Base-by-base conservation (phyloP, 192 early-diverging fungal genomes). In the Phlyctochytrium planicorne region DNA sequence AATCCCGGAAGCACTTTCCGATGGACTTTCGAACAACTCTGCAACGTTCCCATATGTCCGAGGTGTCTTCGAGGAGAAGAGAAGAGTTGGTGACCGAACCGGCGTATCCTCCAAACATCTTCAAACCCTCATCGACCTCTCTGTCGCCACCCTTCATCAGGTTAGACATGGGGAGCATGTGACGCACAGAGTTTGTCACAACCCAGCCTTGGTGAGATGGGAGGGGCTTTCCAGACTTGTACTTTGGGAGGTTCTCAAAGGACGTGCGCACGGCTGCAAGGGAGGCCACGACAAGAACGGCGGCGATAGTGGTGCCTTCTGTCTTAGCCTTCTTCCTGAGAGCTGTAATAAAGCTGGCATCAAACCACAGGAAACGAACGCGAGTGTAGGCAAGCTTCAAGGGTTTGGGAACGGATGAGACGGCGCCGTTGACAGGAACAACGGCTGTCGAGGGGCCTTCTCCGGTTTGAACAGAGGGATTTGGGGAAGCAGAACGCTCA, bases 141-240 rank as follows among this genome's bases (percentile, higher is more conserved):
- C 74, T 70, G 53, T 73, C 74, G 12, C 63, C 73, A 34, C 82
- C 82, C 24, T 77, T n/a, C 37, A 83, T 30, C 27, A 83, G 68
- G n/a, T 59, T 62, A n/a, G 77, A 79, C 20, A 71, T 32, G 3
- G 81, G 81, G 0, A 83, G 64, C 50, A 83, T 29, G 72, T 79
- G 70, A 14, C 81, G 71, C 25, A 76, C 59, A 3, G 61, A 65
- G 52, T 59, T 73, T 25, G 81, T 83, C 0, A 81, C 74, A 2
- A 83, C 77, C 81, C 81, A 83, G 1, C 76, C 78, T 63, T 81
- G 79, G 53, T 75, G 70, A 0, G 52, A 57, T 1, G 81, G 81
- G 2, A 83, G 68, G 1, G 10, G 50, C 10, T 33, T 34, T 1
- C 65, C 20, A 0, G 10, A 3, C n/a, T n/a, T n/a, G 32, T 56